These are phyloP conservation scores for Chiua sp. DNA, from an alignment of 1,284 basidiomycete genomes.

Conservation along the genomic window DNA sequence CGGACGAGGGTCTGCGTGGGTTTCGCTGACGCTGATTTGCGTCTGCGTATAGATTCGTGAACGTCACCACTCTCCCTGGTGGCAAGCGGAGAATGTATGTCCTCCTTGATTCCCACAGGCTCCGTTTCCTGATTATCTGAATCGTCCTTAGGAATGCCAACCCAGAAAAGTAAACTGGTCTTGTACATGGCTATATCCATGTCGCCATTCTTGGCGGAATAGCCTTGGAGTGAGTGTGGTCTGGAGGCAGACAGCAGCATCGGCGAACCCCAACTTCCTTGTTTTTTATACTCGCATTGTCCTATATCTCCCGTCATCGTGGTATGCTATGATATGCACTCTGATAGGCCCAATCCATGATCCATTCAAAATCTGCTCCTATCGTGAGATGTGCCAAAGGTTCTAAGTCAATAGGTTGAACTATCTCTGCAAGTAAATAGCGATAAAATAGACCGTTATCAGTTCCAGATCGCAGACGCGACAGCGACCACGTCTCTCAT, in stretches of 20 bases:
- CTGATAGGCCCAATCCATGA: slow-evolving; percentile 26
- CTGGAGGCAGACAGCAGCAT: slow-evolving; percentile 13
- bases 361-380: neutral
- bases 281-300: slow-evolving; percentile 20
- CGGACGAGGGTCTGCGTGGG: neutral
- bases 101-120: slow-evolving; percentile 9
- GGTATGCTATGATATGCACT: slow-evolving; percentile 29
- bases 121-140: slow-evolving; percentile 78
- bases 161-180: slow-evolving; percentile 56
- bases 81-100: slow-evolving; percentile 97
- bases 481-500: slow-evolving; percentile 60
- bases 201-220: slow-evolving; percentile 18
- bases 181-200: slow-evolving; percentile 11
- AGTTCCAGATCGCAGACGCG: slow-evolving; percentile 50
- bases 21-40: slow-evolving; percentile 9
- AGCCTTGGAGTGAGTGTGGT: slow-evolving; percentile 12
- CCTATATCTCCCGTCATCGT: slow-evolving; percentile 7
- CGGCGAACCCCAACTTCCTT: neutral
- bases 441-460: neutral
- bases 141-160: slow-evolving; percentile 73
- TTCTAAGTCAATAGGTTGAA: no score
- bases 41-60: slow-evolving; percentile 77
- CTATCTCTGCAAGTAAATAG: no score
- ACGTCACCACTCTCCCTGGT: slow-evolving; percentile 88
- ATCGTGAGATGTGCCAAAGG: no score